Base-by-base conservation (phyloP, 768 basidiomycete genomes). In the Rhodotorula kratochvilovae region DNA sequence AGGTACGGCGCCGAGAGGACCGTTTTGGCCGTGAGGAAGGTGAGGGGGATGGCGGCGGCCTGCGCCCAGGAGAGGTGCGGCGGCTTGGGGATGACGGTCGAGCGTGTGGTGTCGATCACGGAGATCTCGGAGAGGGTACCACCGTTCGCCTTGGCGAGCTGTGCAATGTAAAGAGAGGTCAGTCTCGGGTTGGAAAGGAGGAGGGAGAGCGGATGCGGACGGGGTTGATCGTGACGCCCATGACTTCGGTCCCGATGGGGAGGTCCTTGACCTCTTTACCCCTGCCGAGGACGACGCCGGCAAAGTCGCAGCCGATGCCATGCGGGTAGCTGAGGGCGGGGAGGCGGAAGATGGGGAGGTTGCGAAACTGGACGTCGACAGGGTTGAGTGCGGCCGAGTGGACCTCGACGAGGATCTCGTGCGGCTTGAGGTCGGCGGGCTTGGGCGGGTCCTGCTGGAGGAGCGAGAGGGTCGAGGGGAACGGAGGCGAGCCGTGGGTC, bases 261-360 rank as follows among this genome's bases (percentile, higher is more conserved):
- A 87, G 90, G 55, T 81, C 80, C 42, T 83, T 82, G 17, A 85
- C 84, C 39, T 80, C 82, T 25, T 82, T 77, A 0, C 88, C 88
- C 23, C 88, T 73, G 59, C 85, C 82, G 48, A 83, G 81, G 59
- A 92, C 83, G 5, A 77, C 79, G 11, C 91, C 90, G 33, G 91
- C 86, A 79, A 94, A 95, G 80, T 95, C 93, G 55, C 92, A 89
- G 7, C 93, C 92, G 16, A 94, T 84, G 11, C 58, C 63, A 19
- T 48, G 45, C 1, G 53, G 63, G 33, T 39, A 53, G 2, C 27
- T 0, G 5, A 72, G 48, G 0, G 64, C 61, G 4, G 68, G 25
- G 0, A 74, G 63, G 6, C 51, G 45, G 25, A 71, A 74, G 54
- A 74, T 53, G 25, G 61, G 25, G 4, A 66, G 33, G 53, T 70